Evolutionary conservation across 2,329 filamentous ascomycete species (phyloP).

Genomic region (Hypoxylon sp.): DNA sequence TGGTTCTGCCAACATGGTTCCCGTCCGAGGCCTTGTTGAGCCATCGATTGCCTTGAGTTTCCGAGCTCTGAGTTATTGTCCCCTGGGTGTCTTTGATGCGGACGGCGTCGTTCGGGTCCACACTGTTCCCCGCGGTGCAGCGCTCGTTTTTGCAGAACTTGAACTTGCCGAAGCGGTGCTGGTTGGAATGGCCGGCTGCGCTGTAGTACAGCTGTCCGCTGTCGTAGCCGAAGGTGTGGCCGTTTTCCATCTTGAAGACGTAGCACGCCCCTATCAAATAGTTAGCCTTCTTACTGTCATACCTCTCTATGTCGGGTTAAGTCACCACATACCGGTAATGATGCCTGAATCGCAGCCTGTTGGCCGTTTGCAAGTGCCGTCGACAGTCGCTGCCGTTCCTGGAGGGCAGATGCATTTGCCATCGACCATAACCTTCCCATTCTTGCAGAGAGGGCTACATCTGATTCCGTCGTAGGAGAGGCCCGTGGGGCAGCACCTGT

Average conservation of each 20-base stretch:
- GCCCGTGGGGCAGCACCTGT: conserved; percentile 26
- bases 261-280: conserved; percentile 26
- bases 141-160: conserved; percentile 35
- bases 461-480: conserved; percentile 24
- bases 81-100: conserved; percentile 28
- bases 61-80: conserved; percentile 24
- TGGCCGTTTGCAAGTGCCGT: conserved; percentile 23
- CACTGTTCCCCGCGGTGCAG: conserved; percentile 22
- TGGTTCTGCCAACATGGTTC: conserved; percentile 23
- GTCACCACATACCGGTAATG: conserved; percentile 19
- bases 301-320: not conserved
- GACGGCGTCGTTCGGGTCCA: conserved; percentile 29
- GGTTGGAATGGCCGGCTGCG: conserved; percentile 31
- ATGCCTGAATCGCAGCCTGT: conserved; percentile 32
- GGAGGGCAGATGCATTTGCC: conserved; percentile 28
- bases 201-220: conserved; percentile 31
- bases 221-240: conserved; percentile 33
- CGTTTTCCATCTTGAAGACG: conserved; percentile 29
- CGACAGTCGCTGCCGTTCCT: conserved; percentile 13
- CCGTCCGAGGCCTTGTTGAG: conserved; percentile 29
- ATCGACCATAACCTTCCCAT: conserved; percentile 31
- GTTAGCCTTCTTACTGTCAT: conserved; percentile 10
- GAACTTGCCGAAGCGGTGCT: conserved; percentile 30
- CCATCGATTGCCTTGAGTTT: conserved; percentile 24
- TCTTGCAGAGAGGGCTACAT: conserved; percentile 20